Conservation (phyloP, 2,329 filamentous ascomycete species). For the Thelonectria blattea region DNA sequence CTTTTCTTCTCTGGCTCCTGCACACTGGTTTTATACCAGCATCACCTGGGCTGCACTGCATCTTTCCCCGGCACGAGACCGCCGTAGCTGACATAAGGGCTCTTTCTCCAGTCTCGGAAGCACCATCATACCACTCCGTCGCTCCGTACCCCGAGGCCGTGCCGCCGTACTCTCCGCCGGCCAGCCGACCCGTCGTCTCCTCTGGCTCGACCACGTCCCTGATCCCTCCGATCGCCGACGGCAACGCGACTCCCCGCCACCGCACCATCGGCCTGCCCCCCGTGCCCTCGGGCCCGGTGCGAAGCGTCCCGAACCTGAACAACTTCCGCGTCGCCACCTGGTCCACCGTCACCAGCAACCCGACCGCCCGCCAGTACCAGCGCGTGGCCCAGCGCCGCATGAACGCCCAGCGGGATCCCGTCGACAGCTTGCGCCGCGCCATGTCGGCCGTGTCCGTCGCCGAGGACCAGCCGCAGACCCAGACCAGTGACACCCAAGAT, state of each 20-base stretch:
- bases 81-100: slow-evolving; percentile 26
- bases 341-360: slow-evolving; percentile 62
- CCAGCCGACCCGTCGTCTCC: slow-evolving; percentile 20
- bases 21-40: not conserved
- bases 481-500: not conserved
- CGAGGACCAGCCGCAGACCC: slow-evolving; percentile 22
- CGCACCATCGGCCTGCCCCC: slow-evolving; percentile 57
- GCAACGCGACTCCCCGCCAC: slow-evolving; percentile 39
- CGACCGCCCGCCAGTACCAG: slow-evolving; percentile 65
- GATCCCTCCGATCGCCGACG: slow-evolving; percentile 27
- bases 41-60: slow-evolving; percentile 16
- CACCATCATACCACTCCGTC: slow-evolving; percentile 67
- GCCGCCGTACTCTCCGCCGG: slow-evolving; percentile 57
- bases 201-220: slow-evolving; percentile 26
- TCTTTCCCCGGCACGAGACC: slow-evolving; percentile 25
- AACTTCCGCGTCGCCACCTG: slow-evolving; percentile 65
- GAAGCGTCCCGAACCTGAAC: slow-evolving; percentile 51
- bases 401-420: slow-evolving; percentile 49
- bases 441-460: slow-evolving; percentile 25
- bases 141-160: slow-evolving; percentile 53
- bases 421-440: slow-evolving; percentile 35
- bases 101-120: slow-evolving; percentile 63
- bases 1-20: slow-evolving; percentile 5
- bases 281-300: slow-evolving; percentile 50
- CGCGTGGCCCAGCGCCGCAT: slow-evolving; percentile 69